These are phyloP conservation scores for Euphorbia schlechtendalii DNA, from an alignment of 441 rosid species.

Conservation along the genomic window DNA sequence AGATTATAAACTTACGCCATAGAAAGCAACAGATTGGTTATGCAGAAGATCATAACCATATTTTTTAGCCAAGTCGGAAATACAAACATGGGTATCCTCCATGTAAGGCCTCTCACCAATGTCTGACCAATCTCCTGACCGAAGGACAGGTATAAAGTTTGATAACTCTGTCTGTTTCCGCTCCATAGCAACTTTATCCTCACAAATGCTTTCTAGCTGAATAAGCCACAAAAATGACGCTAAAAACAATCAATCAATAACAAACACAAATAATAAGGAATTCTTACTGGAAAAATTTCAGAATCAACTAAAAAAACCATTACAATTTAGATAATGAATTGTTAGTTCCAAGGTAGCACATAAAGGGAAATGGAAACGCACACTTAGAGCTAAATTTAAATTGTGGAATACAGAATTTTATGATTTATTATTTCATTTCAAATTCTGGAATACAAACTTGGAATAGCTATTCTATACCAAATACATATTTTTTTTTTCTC, in stretches of 20 bases:
- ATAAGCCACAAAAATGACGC: slow-evolving; percentile 11
- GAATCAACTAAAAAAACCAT: no score
- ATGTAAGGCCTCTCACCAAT: slow-evolving; percentile 44
- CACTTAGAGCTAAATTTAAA: no score
- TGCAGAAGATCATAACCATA: slow-evolving; percentile 32
- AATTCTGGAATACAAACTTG: no score
- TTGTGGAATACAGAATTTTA: no score
- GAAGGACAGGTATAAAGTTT: slow-evolving; percentile 38
- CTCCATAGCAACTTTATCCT: slow-evolving; percentile 35
- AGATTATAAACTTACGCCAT: slow-evolving; percentile 58
- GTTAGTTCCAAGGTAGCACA: no score
- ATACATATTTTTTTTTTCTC: no score
- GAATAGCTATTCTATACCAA: no score
- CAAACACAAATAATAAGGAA: no score
- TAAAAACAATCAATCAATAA: not conserved
- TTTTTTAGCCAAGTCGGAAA: slow-evolving; percentile 42
- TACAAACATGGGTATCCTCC: slow-evolving; percentile 67
- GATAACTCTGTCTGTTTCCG: slow-evolving; percentile 24
- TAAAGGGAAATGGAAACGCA: no score
- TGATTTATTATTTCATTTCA: no score
- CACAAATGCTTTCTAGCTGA: slow-evolving; percentile 65
- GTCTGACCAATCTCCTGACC: slow-evolving; percentile 66
- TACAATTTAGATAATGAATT: no score
- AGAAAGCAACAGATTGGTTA: slow-evolving; percentile 46
- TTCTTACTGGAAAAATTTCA: no score